phyloP scores from a whole-genome alignment of 148 eudicot species.

The Vaccinium macrocarpon region DNA sequence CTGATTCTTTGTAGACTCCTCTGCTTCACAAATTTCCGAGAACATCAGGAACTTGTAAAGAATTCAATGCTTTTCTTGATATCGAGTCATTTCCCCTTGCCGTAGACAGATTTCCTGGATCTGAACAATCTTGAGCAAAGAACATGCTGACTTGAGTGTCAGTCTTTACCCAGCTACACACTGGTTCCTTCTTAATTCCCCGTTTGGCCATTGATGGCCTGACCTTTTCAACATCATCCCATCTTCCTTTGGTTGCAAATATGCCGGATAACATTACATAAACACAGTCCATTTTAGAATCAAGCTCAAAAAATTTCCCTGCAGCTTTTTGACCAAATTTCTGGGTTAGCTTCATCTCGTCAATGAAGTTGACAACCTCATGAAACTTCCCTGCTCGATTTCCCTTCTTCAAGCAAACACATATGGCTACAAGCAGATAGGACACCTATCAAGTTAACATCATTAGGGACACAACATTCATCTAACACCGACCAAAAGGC shows the following conservation, averaged over 20 bases:
- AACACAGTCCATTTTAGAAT: slow-evolving; percentile 21
- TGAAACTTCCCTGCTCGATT: slow-evolving; percentile 35
- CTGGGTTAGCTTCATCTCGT: slow-evolving; percentile 33
- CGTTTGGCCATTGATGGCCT: too few relatives aligned
- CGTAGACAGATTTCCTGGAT: neutral
- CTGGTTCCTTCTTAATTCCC: too few relatives aligned
- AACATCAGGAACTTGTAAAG: neutral
- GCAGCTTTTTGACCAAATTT: slow-evolving; percentile 39
- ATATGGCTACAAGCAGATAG: slow-evolving; percentile 47
- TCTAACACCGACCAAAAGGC: slow-evolving; percentile 31
- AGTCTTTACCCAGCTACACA: too few relatives aligned
- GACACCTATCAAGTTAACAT: slow-evolving; percentile 38
- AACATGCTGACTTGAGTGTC: too few relatives aligned
- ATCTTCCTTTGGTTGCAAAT: slow-evolving; percentile 11
- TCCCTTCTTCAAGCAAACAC: slow-evolving; percentile 40
- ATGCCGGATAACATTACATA: slow-evolving; percentile 30
- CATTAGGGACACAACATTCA: slow-evolving; percentile 34
- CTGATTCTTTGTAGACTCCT: neutral
- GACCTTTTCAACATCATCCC: too few relatives aligned
- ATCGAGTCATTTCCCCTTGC: neutral
- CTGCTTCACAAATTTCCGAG: neutral
- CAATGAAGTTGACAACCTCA: slow-evolving; percentile 35
- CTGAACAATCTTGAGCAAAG: too few relatives aligned
- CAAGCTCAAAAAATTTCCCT: slow-evolving; percentile 23
- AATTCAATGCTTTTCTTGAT: neutral